Evolutionary conservation across 2,329 filamentous ascomycete species (phyloP).

Genomic region (Colletotrichum tanaceti): DNA sequence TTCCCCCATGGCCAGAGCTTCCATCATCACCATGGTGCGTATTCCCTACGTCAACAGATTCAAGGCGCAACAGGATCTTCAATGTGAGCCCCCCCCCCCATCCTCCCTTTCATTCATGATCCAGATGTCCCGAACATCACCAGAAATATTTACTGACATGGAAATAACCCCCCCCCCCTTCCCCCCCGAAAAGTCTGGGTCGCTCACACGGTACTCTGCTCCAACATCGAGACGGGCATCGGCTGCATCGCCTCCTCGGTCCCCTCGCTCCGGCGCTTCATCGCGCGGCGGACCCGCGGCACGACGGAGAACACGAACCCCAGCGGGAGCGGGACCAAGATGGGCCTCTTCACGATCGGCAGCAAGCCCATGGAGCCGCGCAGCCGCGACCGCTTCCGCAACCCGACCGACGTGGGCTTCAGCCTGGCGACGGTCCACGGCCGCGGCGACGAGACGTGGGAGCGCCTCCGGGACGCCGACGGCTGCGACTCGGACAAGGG

Average conservation of each 20-base stretch:
- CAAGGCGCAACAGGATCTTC: constrained; percentile 39
- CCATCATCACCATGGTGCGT: constrained; percentile 44
- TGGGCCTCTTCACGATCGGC: constrained; percentile 36
- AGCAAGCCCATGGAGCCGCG: constrained; percentile 34
- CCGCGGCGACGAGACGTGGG: constrained; percentile 38
- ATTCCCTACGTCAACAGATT: constrained; percentile 44
- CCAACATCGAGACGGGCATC: constrained; percentile 44
- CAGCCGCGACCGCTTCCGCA: constrained; percentile 33
- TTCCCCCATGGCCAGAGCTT: constrained; percentile 31
- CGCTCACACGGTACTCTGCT: constrained; percentile 42
- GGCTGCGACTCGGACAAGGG: constrained; percentile 40
- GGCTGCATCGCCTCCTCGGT: constrained; percentile 43
- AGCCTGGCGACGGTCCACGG: constrained; percentile 36
- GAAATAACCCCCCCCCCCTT: too few species aligned
- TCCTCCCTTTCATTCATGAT: too few species aligned
- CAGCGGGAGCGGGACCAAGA: constrained; percentile 23
- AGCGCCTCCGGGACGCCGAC: constrained; percentile 40
- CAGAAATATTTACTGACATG: neutral
- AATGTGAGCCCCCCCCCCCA: neutral
- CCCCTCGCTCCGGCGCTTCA: constrained; percentile 41
- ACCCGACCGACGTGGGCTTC: constrained; percentile 39
- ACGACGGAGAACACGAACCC: constrained; percentile 31
- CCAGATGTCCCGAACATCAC: neutral
- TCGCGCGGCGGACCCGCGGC: constrained; percentile 33
- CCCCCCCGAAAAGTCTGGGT: constrained; percentile 35